Evolutionary conservation across 371 early-diverging fungal species (phyloP), one percentile per base, ranked within the genome.

Genomic region (Modicella reniformis): DNA sequence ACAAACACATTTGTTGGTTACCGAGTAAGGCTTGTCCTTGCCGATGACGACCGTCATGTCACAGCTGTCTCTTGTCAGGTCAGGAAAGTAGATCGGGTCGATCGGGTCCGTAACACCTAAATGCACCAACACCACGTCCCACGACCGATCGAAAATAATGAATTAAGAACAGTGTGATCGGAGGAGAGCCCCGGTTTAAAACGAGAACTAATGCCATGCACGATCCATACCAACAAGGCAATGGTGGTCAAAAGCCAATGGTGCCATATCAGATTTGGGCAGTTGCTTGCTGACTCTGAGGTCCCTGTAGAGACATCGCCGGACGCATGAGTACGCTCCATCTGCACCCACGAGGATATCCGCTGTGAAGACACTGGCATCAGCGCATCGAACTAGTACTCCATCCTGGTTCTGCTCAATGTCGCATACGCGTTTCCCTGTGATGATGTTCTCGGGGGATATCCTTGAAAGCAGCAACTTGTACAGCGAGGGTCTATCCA

Each of bases 41-140:
- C 75, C 75, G 34, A 74, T 69, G 25, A 74, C 75, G 15, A 74
- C 75, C 70, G 62, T 68, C 75, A 74, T 74, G 25, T 74, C 75
- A 25, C 75, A 69, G 13, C 70, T 69, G 25, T 48, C 52, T 51
- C 56, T 52, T 52, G 60, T 50, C 61, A 74, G 53, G 52, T 74
- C 75, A 13, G 75, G 75, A 23, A 74, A 74, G 54, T 74, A 74
- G 56, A 74, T 65, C 1, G 75, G 75, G 29, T 74, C 75, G 15
- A 74, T 74, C 33, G 75, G 75, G 23, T 74, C 70, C 25, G 75
- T 74, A 2, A 74, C 51, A 21, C 75, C 75, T 74, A 48, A 41
- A 13, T 26, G 8, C 37, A 12, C 44, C 44, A 19, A 44, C 3
- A 17, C 19, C n/a, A 30, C 12, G 13, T 13, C 21, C 9, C 2